phyloP scores from a whole-genome alignment of 495 filamentous ascomycete genomes.

The Bombardia bombarda region DNA sequence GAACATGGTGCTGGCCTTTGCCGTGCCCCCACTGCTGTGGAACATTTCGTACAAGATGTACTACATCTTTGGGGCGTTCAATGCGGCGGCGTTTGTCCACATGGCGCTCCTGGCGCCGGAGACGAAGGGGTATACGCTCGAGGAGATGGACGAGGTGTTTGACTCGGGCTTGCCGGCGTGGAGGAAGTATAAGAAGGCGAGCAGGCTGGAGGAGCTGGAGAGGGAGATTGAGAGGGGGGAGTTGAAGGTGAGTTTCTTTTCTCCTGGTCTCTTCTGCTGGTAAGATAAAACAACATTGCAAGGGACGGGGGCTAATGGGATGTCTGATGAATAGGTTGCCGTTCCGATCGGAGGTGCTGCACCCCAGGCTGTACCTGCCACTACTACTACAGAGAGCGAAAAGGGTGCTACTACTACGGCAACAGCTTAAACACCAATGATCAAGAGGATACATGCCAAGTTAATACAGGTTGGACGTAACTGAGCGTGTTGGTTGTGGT shows the following conservation, averaged over 20 bases:
- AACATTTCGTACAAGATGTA: conserved; percentile 54
- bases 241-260: conserved; percentile 25
- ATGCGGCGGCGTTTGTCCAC: conserved; percentile 59
- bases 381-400: no score
- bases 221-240: conserved; percentile 45
- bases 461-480: no score
- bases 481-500: no score
- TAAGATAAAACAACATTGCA: not conserved
- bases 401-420: no score
- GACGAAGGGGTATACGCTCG: conserved; percentile 71
- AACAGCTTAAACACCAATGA: no score
- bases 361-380: no score
- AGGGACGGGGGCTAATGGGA: not conserved
- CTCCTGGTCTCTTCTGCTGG: no score
- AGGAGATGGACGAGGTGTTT: conserved; percentile 59
- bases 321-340: not conserved
- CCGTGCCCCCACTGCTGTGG: conserved; percentile 49
- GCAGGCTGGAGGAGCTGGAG: conserved; percentile 40
- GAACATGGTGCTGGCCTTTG: conserved; percentile 58
- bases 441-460: no score
- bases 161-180: conserved; percentile 43
- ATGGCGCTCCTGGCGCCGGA: conserved; percentile 68
- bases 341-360: not conserved
- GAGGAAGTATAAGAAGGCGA: conserved; percentile 32
- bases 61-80: conserved; percentile 64